Evolutionary conservation across 306 rosid genomes (phyloP).

Genomic region (Elaeagnus macrophylla): DNA sequence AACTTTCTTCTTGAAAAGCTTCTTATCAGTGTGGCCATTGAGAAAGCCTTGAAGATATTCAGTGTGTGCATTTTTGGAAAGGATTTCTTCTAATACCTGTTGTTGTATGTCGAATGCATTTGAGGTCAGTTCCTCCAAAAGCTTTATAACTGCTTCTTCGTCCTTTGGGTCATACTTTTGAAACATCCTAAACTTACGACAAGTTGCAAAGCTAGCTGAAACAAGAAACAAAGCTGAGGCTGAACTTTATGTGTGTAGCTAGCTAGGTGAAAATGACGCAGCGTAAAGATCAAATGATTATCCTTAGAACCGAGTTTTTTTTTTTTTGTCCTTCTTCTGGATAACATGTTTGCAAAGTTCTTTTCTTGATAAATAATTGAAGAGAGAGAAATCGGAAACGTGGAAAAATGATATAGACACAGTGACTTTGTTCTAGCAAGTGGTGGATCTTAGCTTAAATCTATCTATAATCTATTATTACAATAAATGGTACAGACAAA

Average conservation of each 20-base stretch:
- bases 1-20: constrained; percentile 46
- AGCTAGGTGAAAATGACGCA: constrained; percentile 18
- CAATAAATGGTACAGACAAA: too few species aligned
- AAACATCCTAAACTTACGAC: constrained; percentile 16
- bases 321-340: too few species aligned
- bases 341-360: too few species aligned
- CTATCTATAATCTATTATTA: too few species aligned
- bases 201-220: too few species aligned
- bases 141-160: constrained; percentile 23
- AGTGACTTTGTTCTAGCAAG: too few species aligned
- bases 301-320: constrained; percentile 21
- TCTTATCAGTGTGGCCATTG: constrained; percentile 32
- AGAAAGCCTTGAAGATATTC: constrained; percentile 60
- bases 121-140: constrained; percentile 60
- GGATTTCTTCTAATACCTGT: constrained; percentile 45
- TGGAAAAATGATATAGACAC: too few species aligned
- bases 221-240: too few species aligned
- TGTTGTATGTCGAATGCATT: constrained; percentile 52
- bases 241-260: constrained; percentile 15
- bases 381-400: too few species aligned
- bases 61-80: constrained; percentile 42
- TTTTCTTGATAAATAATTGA: too few species aligned
- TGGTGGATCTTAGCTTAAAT: too few species aligned
- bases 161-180: constrained; percentile 29
- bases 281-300: constrained; percentile 30